Evolutionary conservation across 805 yeast genomes (phyloP).

Genomic region (Sungouiella thailandica): DNA sequence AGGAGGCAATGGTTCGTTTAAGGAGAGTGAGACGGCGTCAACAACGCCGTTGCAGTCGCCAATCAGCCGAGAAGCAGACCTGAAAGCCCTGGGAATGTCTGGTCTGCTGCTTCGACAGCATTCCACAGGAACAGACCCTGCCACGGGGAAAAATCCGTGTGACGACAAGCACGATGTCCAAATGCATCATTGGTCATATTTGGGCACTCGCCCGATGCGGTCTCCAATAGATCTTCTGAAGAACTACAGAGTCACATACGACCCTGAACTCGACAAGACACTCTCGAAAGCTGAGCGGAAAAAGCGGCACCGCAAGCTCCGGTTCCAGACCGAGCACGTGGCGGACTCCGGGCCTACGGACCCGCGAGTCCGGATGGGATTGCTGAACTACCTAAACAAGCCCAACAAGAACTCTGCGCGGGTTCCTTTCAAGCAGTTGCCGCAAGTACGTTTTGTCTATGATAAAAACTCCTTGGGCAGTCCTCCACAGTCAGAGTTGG

Average conservation of each 20-base stretch:
- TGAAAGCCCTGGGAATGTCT: no score
- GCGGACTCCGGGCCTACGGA: slow-evolving; percentile 23
- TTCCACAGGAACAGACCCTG: slow-evolving; percentile 29
- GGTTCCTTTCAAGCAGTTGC: slow-evolving; percentile 39
- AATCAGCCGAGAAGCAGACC: no score
- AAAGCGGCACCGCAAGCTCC: slow-evolving; percentile 34
- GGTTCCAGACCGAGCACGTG: slow-evolving; percentile 28
- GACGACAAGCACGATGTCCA: slow-evolving; percentile 27
- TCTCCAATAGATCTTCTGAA: slow-evolving; percentile 15
- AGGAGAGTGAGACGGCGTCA: neutral
- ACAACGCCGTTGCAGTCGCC: neutral
- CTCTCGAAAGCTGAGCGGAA: slow-evolving; percentile 30
- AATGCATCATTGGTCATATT: slow-evolving; percentile 20
- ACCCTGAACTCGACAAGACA: slow-evolving; percentile 38
- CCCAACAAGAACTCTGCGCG: slow-evolving; percentile 37
- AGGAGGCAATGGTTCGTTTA: no score
- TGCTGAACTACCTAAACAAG: slow-evolving; percentile 28
- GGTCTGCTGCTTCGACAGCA: no score
- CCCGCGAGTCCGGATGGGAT: slow-evolving; percentile 32
- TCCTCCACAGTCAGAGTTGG: slow-evolving; percentile 64
- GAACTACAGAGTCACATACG: slow-evolving; percentile 45
- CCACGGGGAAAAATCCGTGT: slow-evolving; percentile 27
- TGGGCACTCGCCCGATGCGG: slow-evolving; percentile 7
- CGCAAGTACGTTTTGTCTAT: slow-evolving; percentile 41
- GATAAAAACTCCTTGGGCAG: slow-evolving; percentile 75